Base-by-base conservation (phyloP, 2,329 filamentous ascomycete species). In the Trichoderma aggressivum region DNA sequence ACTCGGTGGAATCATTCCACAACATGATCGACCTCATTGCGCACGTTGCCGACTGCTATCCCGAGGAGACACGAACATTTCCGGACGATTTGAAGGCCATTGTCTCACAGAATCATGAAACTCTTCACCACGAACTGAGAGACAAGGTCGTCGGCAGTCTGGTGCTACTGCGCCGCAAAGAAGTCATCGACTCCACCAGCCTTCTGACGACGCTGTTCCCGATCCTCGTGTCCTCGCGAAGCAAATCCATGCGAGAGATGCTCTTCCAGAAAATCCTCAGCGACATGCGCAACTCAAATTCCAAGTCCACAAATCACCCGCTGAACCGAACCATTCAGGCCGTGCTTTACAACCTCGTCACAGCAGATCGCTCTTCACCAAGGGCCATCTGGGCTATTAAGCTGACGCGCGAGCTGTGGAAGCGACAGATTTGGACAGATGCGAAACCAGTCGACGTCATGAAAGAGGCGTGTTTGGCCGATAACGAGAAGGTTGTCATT, bases 341-440 rank as follows among this genome's bases (percentile, higher is more conserved):
- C 3, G 93, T 97, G 14, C 88, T 98, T 32, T 97, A 94, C 85
- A 97, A 97, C 80, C 86, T 98, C 28, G 89, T 98, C 58, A 93
- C 93, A 18, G 92, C 92, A 4, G 95, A 99, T 80, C 90, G 92
- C 55, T 86, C 92, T 10, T 97, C 94, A 0, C 87, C 93, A 1
- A 96, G 97, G 78, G 94, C 92, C 5, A 86, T 99, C 63, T 99
- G 96, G 96, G 94, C 96, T 4, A 94, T 98, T 73, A 98, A 98
- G 81, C 88, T 99, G 74, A 97, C 94, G 5, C 88, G 95, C 73
- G 96, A 99, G 83, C 85, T 99, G 78, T 99, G 96, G 96, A 97
- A 94, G 82, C 89, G 95, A 60, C 94, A 98, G 76, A 91, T 98
- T 74, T 99, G 96, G 96, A 94, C 92, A 11, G 96, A 99, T 77